Evolutionary conservation across 2,329 filamentous ascomycete genomes (phyloP), one percentile per base, ranked within the genome.

Genomic region (Monilinia aucupariae): DNA sequence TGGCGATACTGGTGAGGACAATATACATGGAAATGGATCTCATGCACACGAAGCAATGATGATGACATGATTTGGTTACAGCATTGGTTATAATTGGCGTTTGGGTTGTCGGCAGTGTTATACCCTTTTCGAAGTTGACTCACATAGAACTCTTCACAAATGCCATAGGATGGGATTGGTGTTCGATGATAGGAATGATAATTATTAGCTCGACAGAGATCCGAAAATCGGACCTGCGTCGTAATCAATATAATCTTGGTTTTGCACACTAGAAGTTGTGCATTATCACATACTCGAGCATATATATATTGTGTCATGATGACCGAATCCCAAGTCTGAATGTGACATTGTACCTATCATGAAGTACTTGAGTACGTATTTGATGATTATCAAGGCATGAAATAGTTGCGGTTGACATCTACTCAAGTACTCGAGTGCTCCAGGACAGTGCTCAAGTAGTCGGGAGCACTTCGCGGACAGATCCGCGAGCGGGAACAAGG

Each of bases 11-110:
- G 68, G 64, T 32, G 66, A 66, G 52, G 37, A 60, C 43, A 54
- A 54, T 27, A 67, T 68, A 41, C 70, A 71, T 60, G 71, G 68
- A 27, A 66, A 67, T 47, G 72, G 72, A 59, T 67, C 70, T 41
- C 54, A 56, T 34, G 27, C 41, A 20, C 27, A 47, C 30, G 54
- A 56, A 47, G 41, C 54, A 47, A 58, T 58, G 30, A 74, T 74
- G 72, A 68, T 74, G 48, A 69, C 70, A 65, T 73, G 62, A 73
- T 52, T 41, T 37, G 7, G 22, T 17, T 41, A 48, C 39, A 15
- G 39, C 17, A 30, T 49, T 45, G 60, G 52, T 30, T 39, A 30
- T 39, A 15, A 50, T 59, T 59, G 56, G 56, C 47, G 47, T 37
- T 37, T 51, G 30, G 56, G 56, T 30, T 27, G n/a, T 8, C 5